A percentile compares a stretch with the other conserved stretches of the same genome.
Evolutionary conservation across 305 asterid genomes (phyloP).

Genomic region (Fraxinus latifolia): DNA sequence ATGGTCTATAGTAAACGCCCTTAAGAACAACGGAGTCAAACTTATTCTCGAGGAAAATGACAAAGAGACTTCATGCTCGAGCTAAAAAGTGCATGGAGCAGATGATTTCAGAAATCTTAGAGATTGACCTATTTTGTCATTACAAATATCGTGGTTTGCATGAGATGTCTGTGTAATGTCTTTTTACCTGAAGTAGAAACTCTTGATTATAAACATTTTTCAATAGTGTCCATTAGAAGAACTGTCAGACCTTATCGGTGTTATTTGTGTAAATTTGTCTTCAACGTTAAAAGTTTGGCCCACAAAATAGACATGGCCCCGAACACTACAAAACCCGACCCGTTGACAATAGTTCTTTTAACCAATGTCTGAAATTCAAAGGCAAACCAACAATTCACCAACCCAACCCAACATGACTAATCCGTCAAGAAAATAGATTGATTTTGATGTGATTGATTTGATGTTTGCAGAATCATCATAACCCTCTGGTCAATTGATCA

Average conservation of each 20-base stretch:
- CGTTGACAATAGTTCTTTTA: slow-evolving; percentile 20
- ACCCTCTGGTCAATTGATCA: background rate
- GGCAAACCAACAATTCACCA: slow-evolving; percentile 35
- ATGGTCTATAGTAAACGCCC: slow-evolving; percentile 70
- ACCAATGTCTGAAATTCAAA: slow-evolving; percentile 20
- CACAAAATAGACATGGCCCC: background rate
- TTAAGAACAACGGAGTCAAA: slow-evolving; percentile 63
- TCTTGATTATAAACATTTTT: background rate
- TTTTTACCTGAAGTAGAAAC: background rate
- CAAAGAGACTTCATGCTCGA: slow-evolving; percentile 18
- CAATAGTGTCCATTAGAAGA: too few relatives aligned
- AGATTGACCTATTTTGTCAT: background rate
- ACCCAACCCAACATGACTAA: slow-evolving; percentile 31
- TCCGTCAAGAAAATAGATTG: background rate
- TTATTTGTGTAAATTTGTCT: background rate
- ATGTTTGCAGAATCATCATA: background rate
- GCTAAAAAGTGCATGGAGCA: background rate
- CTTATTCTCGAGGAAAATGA: slow-evolving; percentile 53
- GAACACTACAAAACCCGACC: slow-evolving; percentile 12
- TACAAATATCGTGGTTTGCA: background rate
- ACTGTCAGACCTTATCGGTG: background rate
- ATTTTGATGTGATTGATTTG: background rate
- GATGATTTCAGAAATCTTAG: background rate
- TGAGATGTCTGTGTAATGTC: background rate
- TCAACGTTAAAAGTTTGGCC: background rate